phyloP scores from a whole-genome alignment of 2,329 filamentous ascomycete species.

The Macroventuria anomochaeta region DNA sequence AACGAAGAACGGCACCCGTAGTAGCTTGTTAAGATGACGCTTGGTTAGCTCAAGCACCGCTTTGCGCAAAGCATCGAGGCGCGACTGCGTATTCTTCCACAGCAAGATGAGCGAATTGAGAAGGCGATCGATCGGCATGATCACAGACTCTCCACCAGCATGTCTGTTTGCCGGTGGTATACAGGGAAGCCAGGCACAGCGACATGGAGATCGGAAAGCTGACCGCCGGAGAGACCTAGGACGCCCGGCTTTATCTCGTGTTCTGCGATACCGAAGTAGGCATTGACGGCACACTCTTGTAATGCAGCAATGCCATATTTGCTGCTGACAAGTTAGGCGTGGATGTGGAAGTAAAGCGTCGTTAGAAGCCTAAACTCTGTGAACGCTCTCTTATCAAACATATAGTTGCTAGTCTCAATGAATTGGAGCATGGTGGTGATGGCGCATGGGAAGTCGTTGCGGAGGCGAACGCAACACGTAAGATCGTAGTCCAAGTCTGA shows the following conservation, averaged over 20 bases:
- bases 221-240: background rate
- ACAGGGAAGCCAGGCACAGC: background rate
- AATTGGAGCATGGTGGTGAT: constrained; percentile 29
- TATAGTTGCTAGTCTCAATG: constrained; percentile 26
- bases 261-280: constrained; percentile 21
- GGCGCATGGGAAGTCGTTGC: constrained; percentile 30
- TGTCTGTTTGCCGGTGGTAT: background rate
- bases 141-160: background rate
- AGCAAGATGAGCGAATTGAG: constrained; percentile 31
- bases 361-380: constrained; percentile 24
- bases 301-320: constrained; percentile 30
- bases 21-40: constrained; percentile 18
- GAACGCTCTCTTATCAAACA: constrained; percentile 16
- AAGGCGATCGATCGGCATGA: constrained; percentile 19
- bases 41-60: constrained; percentile 28
- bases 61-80: constrained; percentile 24
- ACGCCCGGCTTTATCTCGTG: constrained; percentile 17
- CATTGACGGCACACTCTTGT: constrained; percentile 12
- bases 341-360: constrained; percentile 34
- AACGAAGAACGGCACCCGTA: constrained; percentile 24
- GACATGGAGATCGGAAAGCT: background rate
- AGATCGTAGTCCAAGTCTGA: background rate
- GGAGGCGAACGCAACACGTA: constrained; percentile 24
- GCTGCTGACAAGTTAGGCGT: constrained; percentile 29
- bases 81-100: constrained; percentile 28